Base-by-base conservation (phyloP, 2,329 filamentous ascomycete genomes). In the Xylaria arbuscula region DNA sequence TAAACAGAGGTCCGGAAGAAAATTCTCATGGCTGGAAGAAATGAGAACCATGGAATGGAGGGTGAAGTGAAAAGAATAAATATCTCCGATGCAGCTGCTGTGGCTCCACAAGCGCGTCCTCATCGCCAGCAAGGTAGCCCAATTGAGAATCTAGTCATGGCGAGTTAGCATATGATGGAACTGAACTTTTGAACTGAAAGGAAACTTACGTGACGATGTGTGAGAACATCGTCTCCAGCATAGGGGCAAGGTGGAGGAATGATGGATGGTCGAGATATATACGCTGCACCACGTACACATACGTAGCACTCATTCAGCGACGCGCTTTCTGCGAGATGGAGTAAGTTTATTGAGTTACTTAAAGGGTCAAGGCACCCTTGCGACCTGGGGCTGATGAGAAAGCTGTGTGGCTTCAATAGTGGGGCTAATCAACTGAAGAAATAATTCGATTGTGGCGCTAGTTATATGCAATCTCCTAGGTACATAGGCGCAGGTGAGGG, bases 271-370 rank as follows among this genome's bases (percentile, higher is more conserved):
- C 45, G 40, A 32, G 60, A 40, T 34, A 51, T 40, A 22, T 36
- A 45, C 57, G 55, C 22, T 42, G 51, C 17, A 55, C 34, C 11
- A 8, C 42, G 34, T 13, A 48, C 50, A n/a, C n/a, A n/a, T n/a
- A n/a, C n/a, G 59, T 40, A 62, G 64, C 45, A 62, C 66, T 70
- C 40, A 55, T 55, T 50, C 59, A 48, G 66, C 58, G 66, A 70
- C 69, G 69, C 69, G 69, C 69, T 66, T 71, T 40, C 62, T 71
- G 51, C 34, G n/a, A 42, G 54, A 68, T 61, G 61, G 62, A 62
- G 56, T 48, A 32, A 59, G 66, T 62, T 64, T 57, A 56, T 40
- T 45, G 17, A 45, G 34, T 42, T 58, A 48, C 24, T 42, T 24
- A 17, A 17, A 40, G 36, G 42, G 47, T 28, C 13, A 24, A 28